phyloP scores from a whole-genome alignment of 2,329 filamentous ascomycete genomes.

The Alternaria angustiovoidea region DNA sequence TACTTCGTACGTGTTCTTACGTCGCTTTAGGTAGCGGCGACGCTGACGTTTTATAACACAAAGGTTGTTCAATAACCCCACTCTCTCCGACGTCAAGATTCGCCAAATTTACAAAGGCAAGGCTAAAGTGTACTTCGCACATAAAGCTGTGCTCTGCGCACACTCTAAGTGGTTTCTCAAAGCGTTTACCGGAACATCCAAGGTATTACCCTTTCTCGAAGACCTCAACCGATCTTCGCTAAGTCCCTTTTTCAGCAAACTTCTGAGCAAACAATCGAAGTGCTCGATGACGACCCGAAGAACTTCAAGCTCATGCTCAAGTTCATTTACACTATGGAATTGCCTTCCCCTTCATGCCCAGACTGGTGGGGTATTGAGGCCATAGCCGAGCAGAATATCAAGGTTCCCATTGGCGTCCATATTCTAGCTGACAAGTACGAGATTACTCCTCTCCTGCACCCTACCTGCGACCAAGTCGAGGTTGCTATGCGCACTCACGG shows the following conservation, averaged over 20 bases:
- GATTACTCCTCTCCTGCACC: background rate
- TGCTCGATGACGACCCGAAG: background rate
- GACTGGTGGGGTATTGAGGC: accelerated
- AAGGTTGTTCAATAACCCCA: slow-evolving; percentile 18
- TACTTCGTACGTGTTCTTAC: background rate
- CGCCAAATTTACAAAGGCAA: slow-evolving; percentile 4
- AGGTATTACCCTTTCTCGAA: background rate
- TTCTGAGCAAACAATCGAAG: background rate
- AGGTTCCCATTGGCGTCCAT: background rate
- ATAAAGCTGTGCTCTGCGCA: background rate
- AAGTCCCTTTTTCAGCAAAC: background rate
- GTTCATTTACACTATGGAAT: background rate
- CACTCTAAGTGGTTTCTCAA: background rate
- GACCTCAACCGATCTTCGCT: background rate
- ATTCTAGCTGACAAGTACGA: background rate
- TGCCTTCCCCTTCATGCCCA: background rate
- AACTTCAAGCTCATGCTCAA: background rate
- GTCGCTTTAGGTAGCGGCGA: background rate
- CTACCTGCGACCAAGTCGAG: background rate
- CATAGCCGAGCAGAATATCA: background rate
- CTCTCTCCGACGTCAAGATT: slow-evolving; percentile 17
- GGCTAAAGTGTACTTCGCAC: background rate
- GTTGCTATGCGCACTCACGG: background rate
- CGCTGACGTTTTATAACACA: background rate
- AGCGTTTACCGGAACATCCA: background rate